Conservation (phyloP, 2,329 filamentous ascomycete genomes). For the Zalaria sp. region DNA sequence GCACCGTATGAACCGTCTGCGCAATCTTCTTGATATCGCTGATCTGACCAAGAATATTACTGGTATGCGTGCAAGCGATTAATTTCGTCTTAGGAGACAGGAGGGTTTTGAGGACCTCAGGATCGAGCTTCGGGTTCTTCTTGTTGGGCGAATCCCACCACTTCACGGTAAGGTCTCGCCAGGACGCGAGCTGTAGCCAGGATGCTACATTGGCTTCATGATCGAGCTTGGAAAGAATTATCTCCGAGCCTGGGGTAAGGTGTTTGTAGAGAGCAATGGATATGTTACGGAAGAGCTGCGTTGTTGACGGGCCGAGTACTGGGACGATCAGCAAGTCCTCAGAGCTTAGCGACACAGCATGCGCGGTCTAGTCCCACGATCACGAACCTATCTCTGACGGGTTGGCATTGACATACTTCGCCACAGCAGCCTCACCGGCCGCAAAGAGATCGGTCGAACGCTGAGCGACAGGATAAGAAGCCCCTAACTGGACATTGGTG, state of each 20-base stretch:
- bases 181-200: slow-evolving; percentile 55
- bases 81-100: slow-evolving; percentile 52
- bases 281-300: slow-evolving; percentile 62
- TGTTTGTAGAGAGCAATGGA: slow-evolving; percentile 41
- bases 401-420: slow-evolving; percentile 57
- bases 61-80: slow-evolving; percentile 59
- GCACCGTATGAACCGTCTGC: slow-evolving; percentile 35
- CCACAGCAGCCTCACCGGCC: slow-evolving; percentile 49
- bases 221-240: slow-evolving; percentile 58
- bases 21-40: slow-evolving; percentile 46
- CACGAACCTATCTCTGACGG: neutral
- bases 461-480: slow-evolving; percentile 48
- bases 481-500: slow-evolving; percentile 64
- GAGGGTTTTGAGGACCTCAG: slow-evolving; percentile 42
- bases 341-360: too few relatives aligned
- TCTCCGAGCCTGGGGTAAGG: slow-evolving; percentile 37
- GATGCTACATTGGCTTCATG: slow-evolving; percentile 67
- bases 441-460: slow-evolving; percentile 46
- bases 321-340: neutral
- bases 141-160: slow-evolving; percentile 44
- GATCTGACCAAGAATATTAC: slow-evolving; percentile 60
- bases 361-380: too few relatives aligned
- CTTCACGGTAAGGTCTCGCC: slow-evolving; percentile 46
- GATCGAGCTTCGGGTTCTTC: slow-evolving; percentile 44
- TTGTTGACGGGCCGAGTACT: slow-evolving; percentile 62